Base-by-base conservation (phyloP, 2,329 filamentous ascomycete genomes). In the Colletotrichum caudatum region DNA sequence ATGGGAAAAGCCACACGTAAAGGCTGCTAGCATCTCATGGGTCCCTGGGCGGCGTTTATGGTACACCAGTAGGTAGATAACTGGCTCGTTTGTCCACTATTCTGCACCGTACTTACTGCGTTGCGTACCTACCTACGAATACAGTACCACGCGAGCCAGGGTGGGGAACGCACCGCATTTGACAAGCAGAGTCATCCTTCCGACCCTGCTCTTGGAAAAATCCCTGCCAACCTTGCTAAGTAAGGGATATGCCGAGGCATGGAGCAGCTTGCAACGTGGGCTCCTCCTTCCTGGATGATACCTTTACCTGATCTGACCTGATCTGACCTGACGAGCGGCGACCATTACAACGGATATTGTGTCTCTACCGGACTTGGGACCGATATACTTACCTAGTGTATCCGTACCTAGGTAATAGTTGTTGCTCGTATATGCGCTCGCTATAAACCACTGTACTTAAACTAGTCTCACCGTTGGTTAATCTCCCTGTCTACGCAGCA, bases 241-340 rank as follows among this genome's bases (percentile, higher is more conserved):
- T 71, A 64, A 64, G 64, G 64, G 69, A 69, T 35, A 60, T 68
- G 59, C 69, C 64, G 64, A 64, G 69, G 53, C 69, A 64, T 57
- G 59, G 65, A 37, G 41, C 44, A 41, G 56, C 23, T 39, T 61
- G 54, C 59, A 60, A 69, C 37, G 53, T 51, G 18, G 26, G 33
- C 35, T 26, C 23, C 44, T 50, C 33, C 54, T 63, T 39, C 65
- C 68, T 60, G 65, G 59, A 56, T 68, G 12, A 67, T 68, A 71
- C 64, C 64, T 64, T 64, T 39, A 59, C 58, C 64, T 29, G 29
- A 29, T 29, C 29, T 29, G 29, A 3, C 29, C 29, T 29, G 29
- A 29, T 4, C 29, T 29, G 29, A 29, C 29, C 29, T 67, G 57
- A 69, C 51, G 48, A 50, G 41, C 35, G 48, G 23, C 63, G 33